Base-by-base conservation (phyloP, 441 rosid species). In the Euphorbia celastroides region DNA sequence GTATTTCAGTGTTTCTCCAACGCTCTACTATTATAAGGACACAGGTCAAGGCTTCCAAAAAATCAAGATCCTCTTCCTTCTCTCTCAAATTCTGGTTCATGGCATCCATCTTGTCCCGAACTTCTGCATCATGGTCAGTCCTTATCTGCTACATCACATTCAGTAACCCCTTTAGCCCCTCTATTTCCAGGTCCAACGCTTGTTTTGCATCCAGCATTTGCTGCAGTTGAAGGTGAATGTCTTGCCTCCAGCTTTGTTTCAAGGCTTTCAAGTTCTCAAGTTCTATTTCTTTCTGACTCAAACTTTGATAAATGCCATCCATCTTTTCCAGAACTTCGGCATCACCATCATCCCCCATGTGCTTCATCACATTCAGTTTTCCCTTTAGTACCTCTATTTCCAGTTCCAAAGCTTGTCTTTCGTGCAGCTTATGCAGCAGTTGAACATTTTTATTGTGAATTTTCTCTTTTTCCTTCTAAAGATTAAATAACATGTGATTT, bases 261-360 rank as follows among this genome's bases (percentile, higher is more conserved):
- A 89, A 72, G 34, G 87, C 75, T 62, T 89, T 87, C 66, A 89
- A 26, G 68, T 83, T 82, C 16, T 83, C 88, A 58, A 85, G 84
- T n/a, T 91, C 89, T 68, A 66, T 85, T 81, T 91, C 99, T 74
- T 84, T 89, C 66, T 91, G 96, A 75, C 87, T 85, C 76, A 93
- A 67, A 50, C 81, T 88, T 70, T 77, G 78, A 19, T 88, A 78
- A 67, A 79, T 68, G 26, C 61, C 74, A 25, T 94, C 99, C 74
- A 87, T 77, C 65, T 82, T 83, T 68, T 76, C 70, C 76, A 93
- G 65, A 69, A 89, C 76, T 76, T 87, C 95, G 23, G 46, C 77
- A 76, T 88, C 96, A 55, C 66, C 79, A 74, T 86, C 96, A 65
- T 80, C 83, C 77, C 77, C 88, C 89, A 86, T 80, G 77, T 79